Evolutionary conservation across 768 basidiomycete species (phyloP), one percentile per base, ranked within the genome.

Genomic region (Tephrocybe sp.): DNA sequence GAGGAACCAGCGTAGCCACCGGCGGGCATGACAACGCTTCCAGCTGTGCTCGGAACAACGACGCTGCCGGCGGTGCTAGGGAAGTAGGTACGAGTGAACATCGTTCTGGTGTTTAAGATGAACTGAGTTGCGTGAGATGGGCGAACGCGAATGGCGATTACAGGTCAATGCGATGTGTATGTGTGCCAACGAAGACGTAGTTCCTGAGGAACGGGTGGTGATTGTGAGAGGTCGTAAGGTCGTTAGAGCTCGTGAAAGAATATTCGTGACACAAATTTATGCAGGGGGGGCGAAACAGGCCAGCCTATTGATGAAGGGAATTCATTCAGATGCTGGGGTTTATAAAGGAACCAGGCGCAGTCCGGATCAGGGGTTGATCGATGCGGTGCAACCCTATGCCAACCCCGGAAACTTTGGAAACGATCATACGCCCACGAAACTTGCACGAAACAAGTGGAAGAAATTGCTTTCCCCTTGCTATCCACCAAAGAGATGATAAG

Each of bases 221-320:
- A 49, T 59, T 47, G 58, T 44, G 44, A 52, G 43, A 49, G 42
- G 52, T 59, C 52, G 52, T 54, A 36, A 52, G 49, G 46, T 49
- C 56, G 53, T 57, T 35, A 46, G 47, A 56, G 44, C 32, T 47
- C 55, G 55, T 54, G 51, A 49, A 56, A 52, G 52, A 52, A 25
- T 34, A 56, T 56, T 50, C 15, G 40, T 49, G 37, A 37, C 37
- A n/a, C n/a, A 46, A 22, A 32, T 46, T 30, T 51, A 47, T 49
- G 47, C 28, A 44, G 34, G 40, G 39, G 37, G 51, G 48, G 35
- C 28, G 38, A 35, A 56, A 54, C 44, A 59, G 58, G 58, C 55
- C 55, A 54, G 58, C 58, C 55, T 59, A 56, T 56, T 52, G 55
- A 55, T 49, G 57, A 42, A 52, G 43, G 43, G 24, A 42, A 41